Base-by-base conservation (phyloP, 176 grass and related monocot species). In the Eleusine coracana region DNA sequence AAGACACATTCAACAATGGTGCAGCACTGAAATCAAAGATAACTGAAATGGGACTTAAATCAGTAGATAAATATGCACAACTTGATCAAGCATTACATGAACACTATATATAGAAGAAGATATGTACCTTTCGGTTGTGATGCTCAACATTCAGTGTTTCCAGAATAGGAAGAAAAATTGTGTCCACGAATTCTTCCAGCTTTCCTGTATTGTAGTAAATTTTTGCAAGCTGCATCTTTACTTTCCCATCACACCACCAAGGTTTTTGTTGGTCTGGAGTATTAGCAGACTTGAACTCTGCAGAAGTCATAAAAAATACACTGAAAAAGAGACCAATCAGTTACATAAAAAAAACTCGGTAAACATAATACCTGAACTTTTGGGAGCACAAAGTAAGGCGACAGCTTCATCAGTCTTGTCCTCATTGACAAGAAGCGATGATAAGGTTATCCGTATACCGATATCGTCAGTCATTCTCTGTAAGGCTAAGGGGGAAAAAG, bases 161-260 rank as follows among this genome's bases (percentile, higher is more conserved):
- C 4, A 86, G 88, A 90, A 98, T 70, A 28, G 85, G 92, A 68
- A 88, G 80, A 89, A 91, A 93, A 83, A 98, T 91, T 84, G 92
- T 95, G 74, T 88, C 75, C 77, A 81, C 86, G 66, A 98, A 98
- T 29, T 89, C 73, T 80, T 91, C 73, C 44, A 91, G 77, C 76
- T 75, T 89, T 66, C 90, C 96, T 90, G 86, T 90, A 41, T 72
- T 28, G 77, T 90, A 86, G 67, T 88, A 98, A 79, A 93, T 72
- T 80, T 90, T 95, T 41, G 96, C 92, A 77, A 98, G 92, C 80
- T 95, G 87, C 60, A 98, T 84, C 88, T 91, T 98, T 84, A 98
- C 75, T 84, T 93, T 84, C 18, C 92, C 90, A 83, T 91, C 88
- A 86, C 87, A 66, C 96, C 96, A 98, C 96, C 92, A 98, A 79